Base-by-base conservation (phyloP, 306 rosid species). In the Sicyos edulis region DNA sequence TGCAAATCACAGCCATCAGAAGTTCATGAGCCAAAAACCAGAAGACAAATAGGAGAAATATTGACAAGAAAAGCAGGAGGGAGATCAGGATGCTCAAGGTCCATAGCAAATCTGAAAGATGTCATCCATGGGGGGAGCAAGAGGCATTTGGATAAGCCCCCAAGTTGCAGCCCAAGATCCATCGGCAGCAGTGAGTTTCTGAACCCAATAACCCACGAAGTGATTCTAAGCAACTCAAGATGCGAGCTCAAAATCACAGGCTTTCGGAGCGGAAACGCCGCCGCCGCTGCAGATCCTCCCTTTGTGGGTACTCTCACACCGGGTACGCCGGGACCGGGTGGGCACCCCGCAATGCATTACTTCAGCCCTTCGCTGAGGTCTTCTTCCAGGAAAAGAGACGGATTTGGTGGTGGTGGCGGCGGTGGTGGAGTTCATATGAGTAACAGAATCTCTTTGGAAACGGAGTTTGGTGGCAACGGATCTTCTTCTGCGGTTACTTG, bases 291-390 rank as follows among this genome's bases (percentile, higher is more conserved):
- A 10, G 70, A 42, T 26, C 6, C 29, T 26, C 29, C 90, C 0
- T 88, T 91, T 72, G 90, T 87, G 40, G 97, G 95, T 1, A 91
- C 92, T 49, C 74, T 91, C 19, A 83, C 86, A 79, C 92, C 96
- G 20, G 97, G 97, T 2, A 91, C 97, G 7, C 96, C 97, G 51
- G 92, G 97, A 6, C 97, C 97, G 10, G 97, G 97, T 24, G 97
- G 91, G 12, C 86, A 88, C 73, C 85, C 89, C 2, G 77, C 92
- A 69, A 86, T 91, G 96, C 77, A 88, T 65, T 86, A 91, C 71
- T 88, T 83, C 14, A 90, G 86, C 69, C 90, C 87, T 42, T 83
- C 95, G 52, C 83, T 78, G 62, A 85, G 85, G 83, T 56, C 97
- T 82, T 84, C 90, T 77, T 85, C 96, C 10, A 88, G 88, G 78